Base-by-base conservation (phyloP, 345 rosid genomes). In the Adansonia digitata region DNA sequence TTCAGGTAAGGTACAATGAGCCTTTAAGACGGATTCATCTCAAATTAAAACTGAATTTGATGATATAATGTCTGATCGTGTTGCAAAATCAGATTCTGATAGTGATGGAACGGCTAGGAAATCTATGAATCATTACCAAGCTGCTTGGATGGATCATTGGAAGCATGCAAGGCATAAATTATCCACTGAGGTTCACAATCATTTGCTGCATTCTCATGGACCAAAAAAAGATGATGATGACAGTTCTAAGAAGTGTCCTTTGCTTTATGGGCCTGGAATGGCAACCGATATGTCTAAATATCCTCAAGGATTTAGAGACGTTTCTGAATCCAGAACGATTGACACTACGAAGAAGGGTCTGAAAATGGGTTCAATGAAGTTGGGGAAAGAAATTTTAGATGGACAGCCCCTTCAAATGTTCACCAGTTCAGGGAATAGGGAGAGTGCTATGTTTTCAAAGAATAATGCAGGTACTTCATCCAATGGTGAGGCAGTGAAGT, bases 131-230 rank as follows among this genome's bases (percentile, higher is more conserved):
- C 76, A 82, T 69, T 34, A 51, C 78, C 88, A 89, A 74, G 84
- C 89, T 70, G 64, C 64, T 37, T 92, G 97, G 94, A 85, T 91
- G 86, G 88, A 86, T 85, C 97, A 81, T 69, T 89, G 97, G 94
- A 78, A 20, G 65, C 86, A 9, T 17, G 15, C 81, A 27, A 60
- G 77, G 60, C 76, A 43, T 75, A 80, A 75, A 35, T 49, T 78
- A 46, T 79, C 55, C 42, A 37, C 73, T 56, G 70, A 24, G 48
- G 75, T 74, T 62, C 77, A 31, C 5, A 63, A 69, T 71, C 65
- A 59, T 39, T 65, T 74, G 35, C 56, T 70, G 7, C 55, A 37
- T 31, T 3, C 31, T 39, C 48, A 27, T 34, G 74, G 80, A n/a
- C 22, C 69, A 10, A 66, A 42, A 24, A 63, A 52, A 35, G 82